Evolutionary conservation across 2,329 filamentous ascomycete genomes (phyloP).

Genomic region (Ascochyta rabiei): DNA sequence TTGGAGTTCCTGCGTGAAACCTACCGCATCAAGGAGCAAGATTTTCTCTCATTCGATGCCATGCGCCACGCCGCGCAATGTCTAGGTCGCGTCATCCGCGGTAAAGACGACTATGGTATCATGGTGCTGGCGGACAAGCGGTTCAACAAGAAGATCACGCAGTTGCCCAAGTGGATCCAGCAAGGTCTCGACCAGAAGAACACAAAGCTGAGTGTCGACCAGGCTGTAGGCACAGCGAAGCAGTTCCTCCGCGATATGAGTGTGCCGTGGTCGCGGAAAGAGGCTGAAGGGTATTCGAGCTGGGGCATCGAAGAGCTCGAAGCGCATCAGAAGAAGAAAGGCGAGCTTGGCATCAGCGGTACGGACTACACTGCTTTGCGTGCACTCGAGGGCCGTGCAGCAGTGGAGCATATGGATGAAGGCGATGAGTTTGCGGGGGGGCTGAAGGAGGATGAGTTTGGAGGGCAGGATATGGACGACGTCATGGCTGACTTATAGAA

Average conservation of each 20-base stretch:
- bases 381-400: conserved; percentile 38
- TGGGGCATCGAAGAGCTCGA: conserved; percentile 85
- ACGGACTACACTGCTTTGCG: conserved; percentile 57
- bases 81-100: conserved; percentile 88
- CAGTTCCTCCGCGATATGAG: conserved; percentile 91
- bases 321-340: conserved; percentile 76
- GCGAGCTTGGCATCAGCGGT: conserved; percentile 70
- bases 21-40: conserved; percentile 94
- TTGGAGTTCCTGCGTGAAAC: conserved; percentile 96
- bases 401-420: conserved; percentile 27
- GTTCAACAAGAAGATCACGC: conserved; percentile 87
- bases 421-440: conserved; percentile 19
- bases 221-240: conserved; percentile 88
- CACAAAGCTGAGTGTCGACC: conserved; percentile 90
- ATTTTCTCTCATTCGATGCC: conserved; percentile 97
- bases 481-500: conserved; percentile 42
- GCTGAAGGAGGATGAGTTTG: conserved; percentile 41
- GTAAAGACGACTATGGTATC: conserved; percentile 99
- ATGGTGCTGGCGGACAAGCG: conserved; percentile 96
- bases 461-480: conserved; percentile 44
- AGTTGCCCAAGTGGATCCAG: conserved; percentile 96
- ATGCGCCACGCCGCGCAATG: conserved; percentile 99
- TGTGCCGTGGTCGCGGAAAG: conserved; percentile 79
- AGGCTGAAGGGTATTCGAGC: conserved; percentile 91
- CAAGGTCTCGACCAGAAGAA: conserved; percentile 85